These are phyloP conservation scores for Fagus crenata DNA, from an alignment of 306 rosid genomes.

Conservation along the genomic window DNA sequence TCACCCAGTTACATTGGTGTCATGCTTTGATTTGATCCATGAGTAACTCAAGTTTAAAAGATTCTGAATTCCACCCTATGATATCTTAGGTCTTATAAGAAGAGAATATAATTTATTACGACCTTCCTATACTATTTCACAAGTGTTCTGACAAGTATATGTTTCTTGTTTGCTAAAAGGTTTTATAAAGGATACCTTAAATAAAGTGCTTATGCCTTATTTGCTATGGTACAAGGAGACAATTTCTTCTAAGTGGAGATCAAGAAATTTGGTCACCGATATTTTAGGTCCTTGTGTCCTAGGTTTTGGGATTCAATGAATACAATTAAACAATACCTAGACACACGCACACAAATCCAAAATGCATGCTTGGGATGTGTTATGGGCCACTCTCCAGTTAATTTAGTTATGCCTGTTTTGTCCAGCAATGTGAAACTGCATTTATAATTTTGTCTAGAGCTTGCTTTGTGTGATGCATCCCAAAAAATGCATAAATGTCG, in stretches of 20 bases:
- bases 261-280: neutral
- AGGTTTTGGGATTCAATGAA: neutral
- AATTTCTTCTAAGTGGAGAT: neutral
- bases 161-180: neutral
- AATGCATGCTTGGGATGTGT: neutral
- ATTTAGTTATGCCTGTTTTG: constrained; percentile 7
- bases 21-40: neutral
- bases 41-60: neutral
- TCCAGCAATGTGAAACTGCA: neutral
- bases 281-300: neutral
- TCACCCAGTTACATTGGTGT: neutral
- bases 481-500: constrained; percentile 22
- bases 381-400: neutral
- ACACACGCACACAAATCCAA: neutral
- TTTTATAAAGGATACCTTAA: neutral
- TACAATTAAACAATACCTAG: neutral
- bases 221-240: neutral
- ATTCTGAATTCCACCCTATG: neutral
- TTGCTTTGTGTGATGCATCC: constrained; percentile 20
- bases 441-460: constrained; percentile 5
- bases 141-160: neutral
- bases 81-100: neutral
- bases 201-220: neutral
- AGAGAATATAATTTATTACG: neutral
- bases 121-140: neutral